These are phyloP conservation scores for Podospora conica DNA, from an alignment of 495 filamentous ascomycete species.

Conservation along the genomic window DNA sequence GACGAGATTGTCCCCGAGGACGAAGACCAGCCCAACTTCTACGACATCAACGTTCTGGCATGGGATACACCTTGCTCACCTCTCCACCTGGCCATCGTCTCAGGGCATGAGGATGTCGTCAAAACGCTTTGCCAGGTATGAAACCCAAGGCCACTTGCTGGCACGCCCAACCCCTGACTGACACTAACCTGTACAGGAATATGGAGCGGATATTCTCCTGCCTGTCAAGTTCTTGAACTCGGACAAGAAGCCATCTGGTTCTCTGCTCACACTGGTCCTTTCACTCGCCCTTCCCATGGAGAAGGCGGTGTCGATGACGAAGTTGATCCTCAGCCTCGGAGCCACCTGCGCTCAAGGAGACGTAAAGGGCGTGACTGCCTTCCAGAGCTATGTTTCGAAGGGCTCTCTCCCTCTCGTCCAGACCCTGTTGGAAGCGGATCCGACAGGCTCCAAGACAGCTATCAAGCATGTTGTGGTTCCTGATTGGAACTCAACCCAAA, in stretches of 20 bases:
- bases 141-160: neutral
- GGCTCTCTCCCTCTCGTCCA: slow-evolving; percentile 49
- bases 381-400: slow-evolving; percentile 51
- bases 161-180: slow-evolving; percentile 3
- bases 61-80: slow-evolving; percentile 70
- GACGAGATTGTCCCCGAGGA: slow-evolving; percentile 44
- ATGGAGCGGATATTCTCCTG: slow-evolving; percentile 65
- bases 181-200: slow-evolving; percentile 33
- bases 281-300: slow-evolving; percentile 51
- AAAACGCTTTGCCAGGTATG: slow-evolving; percentile 55
- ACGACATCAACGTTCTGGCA: slow-evolving; percentile 64
- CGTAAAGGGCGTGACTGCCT: slow-evolving; percentile 47
- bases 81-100: slow-evolving; percentile 69
- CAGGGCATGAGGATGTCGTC: slow-evolving; percentile 60
- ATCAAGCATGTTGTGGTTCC: slow-evolving; percentile 53
- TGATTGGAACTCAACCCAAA: slow-evolving; percentile 26
- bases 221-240: slow-evolving; percentile 56
- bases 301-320: slow-evolving; percentile 53
- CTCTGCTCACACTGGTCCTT: slow-evolving; percentile 61
- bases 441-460: slow-evolving; percentile 51
- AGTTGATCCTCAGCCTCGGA: slow-evolving; percentile 59
- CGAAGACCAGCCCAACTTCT: slow-evolving; percentile 66
- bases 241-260: slow-evolving; percentile 41
- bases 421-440: slow-evolving; percentile 53
- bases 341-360: slow-evolving; percentile 71